Conservation (phyloP, 2,329 filamentous ascomycete species). For the Phyllosticta citrichinensis region DNA sequence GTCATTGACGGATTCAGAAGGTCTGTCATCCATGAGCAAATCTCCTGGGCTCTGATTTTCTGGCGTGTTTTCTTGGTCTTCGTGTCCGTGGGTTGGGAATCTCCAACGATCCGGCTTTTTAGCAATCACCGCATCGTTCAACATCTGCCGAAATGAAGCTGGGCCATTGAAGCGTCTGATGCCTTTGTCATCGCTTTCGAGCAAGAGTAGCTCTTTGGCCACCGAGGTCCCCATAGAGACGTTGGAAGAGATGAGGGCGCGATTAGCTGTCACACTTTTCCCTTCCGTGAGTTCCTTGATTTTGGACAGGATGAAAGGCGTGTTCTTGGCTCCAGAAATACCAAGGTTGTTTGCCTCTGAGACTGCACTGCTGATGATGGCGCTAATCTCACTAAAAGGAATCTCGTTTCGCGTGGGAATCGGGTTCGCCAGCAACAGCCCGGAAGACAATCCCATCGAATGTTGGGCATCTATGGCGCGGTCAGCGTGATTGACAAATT, state of each 20-base stretch:
- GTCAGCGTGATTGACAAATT: neutral
- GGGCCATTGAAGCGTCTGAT: neutral
- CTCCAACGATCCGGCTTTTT: too few relatives aligned
- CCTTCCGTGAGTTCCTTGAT: conserved; percentile 70
- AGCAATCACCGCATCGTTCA: too few relatives aligned
- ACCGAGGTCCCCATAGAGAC: conserved; percentile 55
- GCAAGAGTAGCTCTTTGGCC: conserved; percentile 49
- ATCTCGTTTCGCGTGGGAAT: conserved; percentile 64
- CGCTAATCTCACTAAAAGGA: conserved; percentile 42
- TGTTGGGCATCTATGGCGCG: conserved; percentile 56
- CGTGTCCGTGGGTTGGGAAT: too few relatives aligned
- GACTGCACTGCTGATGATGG: conserved; percentile 31
- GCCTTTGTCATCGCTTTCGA: conserved; percentile 32
- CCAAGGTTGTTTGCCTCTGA: conserved; percentile 25
- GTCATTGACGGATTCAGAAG: too few relatives aligned
- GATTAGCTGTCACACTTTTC: conserved; percentile 64
- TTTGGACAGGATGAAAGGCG: conserved; percentile 69
- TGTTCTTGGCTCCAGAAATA: conserved; percentile 65
- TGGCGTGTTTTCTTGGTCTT: too few relatives aligned
- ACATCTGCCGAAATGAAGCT: neutral
- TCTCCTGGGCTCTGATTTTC: too few relatives aligned
- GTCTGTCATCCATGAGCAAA: too few relatives aligned
- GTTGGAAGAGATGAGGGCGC: conserved; percentile 57
- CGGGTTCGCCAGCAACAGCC: conserved; percentile 81
- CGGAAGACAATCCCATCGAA: conserved; percentile 61